Conservation (phyloP, 768 basidiomycete species). For the Amylocystis lapponica region DNA sequence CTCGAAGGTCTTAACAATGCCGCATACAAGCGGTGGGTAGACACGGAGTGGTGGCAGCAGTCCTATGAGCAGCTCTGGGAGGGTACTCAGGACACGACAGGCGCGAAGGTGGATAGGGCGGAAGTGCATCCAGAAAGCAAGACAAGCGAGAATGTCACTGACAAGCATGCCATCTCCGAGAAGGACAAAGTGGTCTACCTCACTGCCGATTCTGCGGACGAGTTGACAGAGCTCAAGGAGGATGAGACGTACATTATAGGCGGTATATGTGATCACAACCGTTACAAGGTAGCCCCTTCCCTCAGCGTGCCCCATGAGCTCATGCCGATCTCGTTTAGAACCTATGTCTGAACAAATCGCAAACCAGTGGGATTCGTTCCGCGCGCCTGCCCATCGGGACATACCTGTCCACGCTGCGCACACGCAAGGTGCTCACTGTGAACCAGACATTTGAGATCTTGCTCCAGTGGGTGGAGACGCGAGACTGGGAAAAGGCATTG, state of each 20-base stretch:
- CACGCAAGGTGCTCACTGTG: constrained; percentile 94
- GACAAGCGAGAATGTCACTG: constrained; percentile 1
- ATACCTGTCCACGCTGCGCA: constrained; percentile 76
- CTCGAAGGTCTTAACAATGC: constrained; percentile 62
- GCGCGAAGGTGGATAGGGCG: neutral
- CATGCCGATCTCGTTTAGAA: constrained; percentile 44
- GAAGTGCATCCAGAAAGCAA: neutral
- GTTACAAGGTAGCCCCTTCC: constrained; percentile 68
- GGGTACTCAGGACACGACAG: constrained; percentile 1
- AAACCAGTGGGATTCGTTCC: constrained; percentile 64
- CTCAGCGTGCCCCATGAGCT: too few species aligned
- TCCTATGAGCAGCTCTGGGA: constrained; percentile 69
- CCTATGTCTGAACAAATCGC: constrained; percentile 85
- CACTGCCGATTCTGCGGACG: constrained; percentile 88
- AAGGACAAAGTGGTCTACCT: constrained; percentile 72
- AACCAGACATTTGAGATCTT: constrained; percentile 95
- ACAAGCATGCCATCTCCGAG: constrained; percentile 6
- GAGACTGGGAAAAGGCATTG: constrained; percentile 83
- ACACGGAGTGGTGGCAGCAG: constrained; percentile 79
- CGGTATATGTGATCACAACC: constrained; percentile 93
- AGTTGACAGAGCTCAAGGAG: constrained; percentile 75
- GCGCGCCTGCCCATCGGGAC: constrained; percentile 94
- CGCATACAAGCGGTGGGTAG: constrained; percentile 73
- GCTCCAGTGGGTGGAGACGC: constrained; percentile 79
- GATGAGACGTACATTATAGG: constrained; percentile 93